Base-by-base conservation (phyloP, 2,329 filamentous ascomycete species). In the Pseudonectria buxi region DNA sequence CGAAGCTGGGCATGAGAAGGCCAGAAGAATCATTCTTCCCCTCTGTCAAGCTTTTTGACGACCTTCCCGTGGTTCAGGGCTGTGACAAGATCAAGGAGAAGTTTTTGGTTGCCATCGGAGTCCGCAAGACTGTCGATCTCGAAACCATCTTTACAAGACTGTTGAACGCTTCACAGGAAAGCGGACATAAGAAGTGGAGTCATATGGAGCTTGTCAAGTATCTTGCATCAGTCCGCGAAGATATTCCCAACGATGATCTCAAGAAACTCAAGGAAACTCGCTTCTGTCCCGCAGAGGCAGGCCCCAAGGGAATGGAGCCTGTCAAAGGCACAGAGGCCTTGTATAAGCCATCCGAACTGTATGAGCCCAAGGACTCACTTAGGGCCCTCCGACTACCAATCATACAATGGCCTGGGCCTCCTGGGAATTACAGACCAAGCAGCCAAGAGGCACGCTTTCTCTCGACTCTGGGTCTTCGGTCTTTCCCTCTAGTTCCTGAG, bases 141-240 rank as follows among this genome's bases (percentile, higher is more conserved):
- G 87, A 87, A 24, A 90, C 94, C 22, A 94, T 98, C 22, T 96
- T 98, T 52, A 83, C 85, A 15, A 76, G 90, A 29, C 72, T 98
- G 28, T 73, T 95, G 47, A 80, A 74, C 33, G 71, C 74, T 12
- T 68, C 78, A 0, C 54, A 67, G 1, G 65, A 71, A 11, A 59
- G 58, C 9, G 67, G 69, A n/a, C 72, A 73, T 16, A 73, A 72
- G 41, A 80, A 81, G 58, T 95, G 86, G 86, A 95, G 87, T 39
- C 90, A 96, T 56, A 80, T 95, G 41, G 90, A 98, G 56, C 69
- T 98, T 16, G 88, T 98, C 60, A 90, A 88, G 50, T 98, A 98
- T 51, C 74, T 98, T 28, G 78, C 90, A 10, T 94, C 89, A 7
- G 92, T 98, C 18, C 79, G 78, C 41, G 77, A 85, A 34, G 92